Conservation (phyloP, 78 protist species). For the Cyanophora paradoxa region DNA sequence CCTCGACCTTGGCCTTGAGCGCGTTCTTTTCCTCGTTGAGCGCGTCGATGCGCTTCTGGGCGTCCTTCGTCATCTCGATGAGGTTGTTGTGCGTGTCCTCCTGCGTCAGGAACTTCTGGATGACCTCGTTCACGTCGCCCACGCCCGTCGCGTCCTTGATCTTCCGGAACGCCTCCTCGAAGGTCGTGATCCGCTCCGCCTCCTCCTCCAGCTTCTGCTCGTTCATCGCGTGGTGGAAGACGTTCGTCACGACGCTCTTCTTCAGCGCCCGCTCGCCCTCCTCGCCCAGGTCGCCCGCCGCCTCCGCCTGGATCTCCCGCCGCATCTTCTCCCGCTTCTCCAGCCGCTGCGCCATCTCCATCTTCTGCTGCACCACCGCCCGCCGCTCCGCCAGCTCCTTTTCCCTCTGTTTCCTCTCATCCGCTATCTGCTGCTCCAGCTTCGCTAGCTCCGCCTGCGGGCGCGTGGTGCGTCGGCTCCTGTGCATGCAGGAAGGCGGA, state of each 20-base stretch:
- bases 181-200: constrained; percentile 21
- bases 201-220: constrained; percentile 37
- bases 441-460: constrained; percentile 48
- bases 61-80: constrained; percentile 21
- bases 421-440: constrained; percentile 19
- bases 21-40: constrained; percentile 18
- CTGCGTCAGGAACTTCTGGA: constrained; percentile 44
- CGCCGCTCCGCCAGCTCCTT: constrained; percentile 29
- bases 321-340: constrained; percentile 22
- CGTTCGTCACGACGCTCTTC: constrained; percentile 12
- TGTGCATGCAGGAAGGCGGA: too few relatives aligned
- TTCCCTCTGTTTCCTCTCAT: constrained; percentile 15
- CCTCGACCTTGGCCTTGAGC: constrained; percentile 13
- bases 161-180: constrained; percentile 53
- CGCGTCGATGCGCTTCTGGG: constrained; percentile 25
- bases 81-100: constrained; percentile 21
- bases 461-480: too few relatives aligned
- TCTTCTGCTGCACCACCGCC: constrained; percentile 17
- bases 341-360: constrained; percentile 22
- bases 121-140: constrained; percentile 33
- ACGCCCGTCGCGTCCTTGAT: constrained; percentile 54
- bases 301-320: constrained; percentile 18
- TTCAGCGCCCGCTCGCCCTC: constrained; percentile 2
- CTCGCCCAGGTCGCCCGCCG: constrained; percentile 5
- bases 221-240: constrained; percentile 14